Evolutionary conservation across 768 basidiomycete species (phyloP).

Genomic region (Multifurca ochricompacta): DNA sequence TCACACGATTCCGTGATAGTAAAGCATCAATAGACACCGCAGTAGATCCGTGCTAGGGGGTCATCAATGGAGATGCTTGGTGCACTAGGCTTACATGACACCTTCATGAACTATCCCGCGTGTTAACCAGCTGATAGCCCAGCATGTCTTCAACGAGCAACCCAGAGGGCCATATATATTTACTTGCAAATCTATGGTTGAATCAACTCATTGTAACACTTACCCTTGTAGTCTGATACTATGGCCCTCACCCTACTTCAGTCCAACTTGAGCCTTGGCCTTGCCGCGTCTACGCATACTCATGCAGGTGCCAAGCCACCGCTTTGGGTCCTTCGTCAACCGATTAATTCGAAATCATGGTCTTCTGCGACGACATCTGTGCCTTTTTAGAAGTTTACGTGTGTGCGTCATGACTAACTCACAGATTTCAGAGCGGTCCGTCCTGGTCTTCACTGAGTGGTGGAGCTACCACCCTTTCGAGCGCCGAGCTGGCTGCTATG

Average conservation of each 20-base stretch:
- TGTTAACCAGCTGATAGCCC: not conserved
- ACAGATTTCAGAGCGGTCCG: not conserved
- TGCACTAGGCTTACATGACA: not conserved
- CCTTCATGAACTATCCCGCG: not conserved
- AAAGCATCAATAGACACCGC: not conserved
- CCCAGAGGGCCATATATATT: not conserved
- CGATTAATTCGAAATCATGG: not conserved
- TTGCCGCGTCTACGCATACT: not conserved
- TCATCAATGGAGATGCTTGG: not conserved
- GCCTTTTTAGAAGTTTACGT: not conserved
- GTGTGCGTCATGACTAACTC: not conserved
- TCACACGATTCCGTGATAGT: not conserved
- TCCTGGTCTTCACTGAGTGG: not conserved
- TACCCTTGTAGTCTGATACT: not conserved
- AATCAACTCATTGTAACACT: not conserved
- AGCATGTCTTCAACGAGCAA: not conserved
- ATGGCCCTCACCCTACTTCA: not conserved
- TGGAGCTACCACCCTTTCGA: not conserved
- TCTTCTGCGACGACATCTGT: not conserved
- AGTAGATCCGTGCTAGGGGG: not conserved
- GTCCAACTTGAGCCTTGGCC: not conserved
- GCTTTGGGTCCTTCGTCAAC: not conserved
- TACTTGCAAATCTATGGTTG: not conserved
- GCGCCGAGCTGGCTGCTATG: not conserved
- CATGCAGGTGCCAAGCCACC: not conserved